phyloP scores from a whole-genome alignment of 2,329 filamentous ascomycete genomes.

The Cucurbitaria berberidis region DNA sequence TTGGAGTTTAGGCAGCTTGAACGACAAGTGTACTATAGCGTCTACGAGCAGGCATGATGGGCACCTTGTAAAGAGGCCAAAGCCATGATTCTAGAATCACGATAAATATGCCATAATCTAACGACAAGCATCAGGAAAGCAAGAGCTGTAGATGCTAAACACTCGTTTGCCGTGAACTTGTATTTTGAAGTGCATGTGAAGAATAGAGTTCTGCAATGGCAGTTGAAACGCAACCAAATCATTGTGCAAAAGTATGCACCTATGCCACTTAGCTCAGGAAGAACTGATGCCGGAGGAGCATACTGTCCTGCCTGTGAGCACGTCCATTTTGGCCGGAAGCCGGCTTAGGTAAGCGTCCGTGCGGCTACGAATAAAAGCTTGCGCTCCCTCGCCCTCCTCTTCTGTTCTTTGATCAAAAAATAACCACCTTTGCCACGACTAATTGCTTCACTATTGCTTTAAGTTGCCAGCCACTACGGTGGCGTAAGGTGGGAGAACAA shows the following conservation, averaged over 20 bases:
- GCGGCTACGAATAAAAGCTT: constrained; percentile 30
- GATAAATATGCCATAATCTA: constrained; percentile 8
- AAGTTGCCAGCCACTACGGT: constrained; percentile 71
- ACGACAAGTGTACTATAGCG: constrained; percentile 10
- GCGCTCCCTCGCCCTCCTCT: constrained; percentile 40
- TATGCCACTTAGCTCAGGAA: neutral
- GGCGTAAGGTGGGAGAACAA: constrained; percentile 70
- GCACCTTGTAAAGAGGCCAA: neutral
- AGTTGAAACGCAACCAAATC: neutral
- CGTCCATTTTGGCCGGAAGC: neutral
- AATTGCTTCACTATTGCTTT: constrained; percentile 62
- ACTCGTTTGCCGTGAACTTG: neutral
- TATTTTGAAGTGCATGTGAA: neutral
- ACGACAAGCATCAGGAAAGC: constrained; percentile 6
- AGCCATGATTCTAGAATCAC: neutral
- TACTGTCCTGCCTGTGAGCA: neutral
- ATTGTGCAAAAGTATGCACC: neutral
- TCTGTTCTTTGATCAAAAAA: constrained; percentile 64
- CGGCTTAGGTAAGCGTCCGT: neutral
- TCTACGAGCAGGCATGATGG: neutral
- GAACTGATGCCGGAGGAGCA: neutral
- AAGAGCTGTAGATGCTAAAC: neutral
- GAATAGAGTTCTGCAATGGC: neutral
- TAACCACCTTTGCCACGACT: constrained; percentile 71
- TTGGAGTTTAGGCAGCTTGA: constrained; percentile 8